These are phyloP conservation scores for Onygenales sp. DNA, from an alignment of 2,329 filamentous ascomycete species.

Conservation along the genomic window DNA sequence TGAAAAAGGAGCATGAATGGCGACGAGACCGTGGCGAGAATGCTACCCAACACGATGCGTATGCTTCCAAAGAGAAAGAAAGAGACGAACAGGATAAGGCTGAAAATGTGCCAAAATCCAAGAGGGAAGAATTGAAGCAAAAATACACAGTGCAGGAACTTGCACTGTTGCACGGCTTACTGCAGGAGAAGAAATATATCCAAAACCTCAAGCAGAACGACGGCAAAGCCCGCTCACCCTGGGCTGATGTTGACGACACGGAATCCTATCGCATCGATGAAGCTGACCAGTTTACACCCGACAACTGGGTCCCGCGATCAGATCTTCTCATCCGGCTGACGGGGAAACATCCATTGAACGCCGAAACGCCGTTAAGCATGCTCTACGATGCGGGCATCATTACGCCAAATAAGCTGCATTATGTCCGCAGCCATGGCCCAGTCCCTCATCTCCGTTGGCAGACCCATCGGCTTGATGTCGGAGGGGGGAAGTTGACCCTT, in stretches of 20 bases:
- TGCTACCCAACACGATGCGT: slow-evolving; percentile 28
- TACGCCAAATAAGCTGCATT: slow-evolving; percentile 43
- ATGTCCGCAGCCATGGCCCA: slow-evolving; percentile 45
- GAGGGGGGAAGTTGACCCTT: slow-evolving; percentile 28
- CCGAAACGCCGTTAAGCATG: slow-evolving; percentile 33
- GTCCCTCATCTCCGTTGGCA: slow-evolving; percentile 44
- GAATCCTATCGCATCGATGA: slow-evolving; percentile 34
- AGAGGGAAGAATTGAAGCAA: slow-evolving; percentile 16
- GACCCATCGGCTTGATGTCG: slow-evolving; percentile 39
- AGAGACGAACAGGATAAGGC: slow-evolving; percentile 10
- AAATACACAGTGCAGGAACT: slow-evolving; percentile 36
- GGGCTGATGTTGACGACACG: slow-evolving; percentile 19
- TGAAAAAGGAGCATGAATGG: slow-evolving; percentile 17
- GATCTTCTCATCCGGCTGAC: slow-evolving; percentile 41
- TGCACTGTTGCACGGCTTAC: slow-evolving; percentile 31
- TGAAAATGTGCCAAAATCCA: slow-evolving; percentile 17
- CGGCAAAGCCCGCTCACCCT: slow-evolving; percentile 31
- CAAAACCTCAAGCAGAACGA: slow-evolving; percentile 33
- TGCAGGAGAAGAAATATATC: slow-evolving; percentile 37
- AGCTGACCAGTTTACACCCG: slow-evolving; percentile 42
- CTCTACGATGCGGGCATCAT: slow-evolving; percentile 41
- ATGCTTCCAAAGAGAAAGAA: slow-evolving; percentile 16
- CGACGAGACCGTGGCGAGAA: slow-evolving; percentile 23
- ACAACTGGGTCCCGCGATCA: slow-evolving; percentile 45
- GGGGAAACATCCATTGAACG: slow-evolving; percentile 46